Percentiles rank a stretch among this genome's conserved stretches.
Conservation (phyloP, 208 protist genomes). For the Wallacemonas collosoma region DNA sequence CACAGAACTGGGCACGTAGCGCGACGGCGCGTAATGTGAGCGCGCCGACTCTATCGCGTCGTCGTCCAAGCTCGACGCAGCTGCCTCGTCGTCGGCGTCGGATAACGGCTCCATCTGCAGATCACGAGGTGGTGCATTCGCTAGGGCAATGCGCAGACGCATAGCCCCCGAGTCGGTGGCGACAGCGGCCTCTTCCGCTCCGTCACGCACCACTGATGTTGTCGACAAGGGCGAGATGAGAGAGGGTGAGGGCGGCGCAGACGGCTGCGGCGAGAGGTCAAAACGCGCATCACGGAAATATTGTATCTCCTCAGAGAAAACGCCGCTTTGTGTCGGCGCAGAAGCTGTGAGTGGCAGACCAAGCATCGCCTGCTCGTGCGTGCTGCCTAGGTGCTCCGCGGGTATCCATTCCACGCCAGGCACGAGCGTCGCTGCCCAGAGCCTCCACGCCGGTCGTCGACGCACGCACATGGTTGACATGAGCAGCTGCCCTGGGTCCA, state of each 20-base stretch:
- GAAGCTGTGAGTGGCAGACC: neutral
- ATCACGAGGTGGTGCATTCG: slow-evolving; percentile 11
- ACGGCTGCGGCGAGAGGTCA: slow-evolving; percentile 30
- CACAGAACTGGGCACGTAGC: slow-evolving; percentile 38
- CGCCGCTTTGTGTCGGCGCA: neutral
- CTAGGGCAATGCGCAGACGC: neutral
- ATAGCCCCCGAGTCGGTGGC: neutral
- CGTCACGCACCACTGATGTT: too few species aligned
- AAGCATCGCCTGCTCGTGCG: too few species aligned
- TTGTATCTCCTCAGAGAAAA: slow-evolving; percentile 34
- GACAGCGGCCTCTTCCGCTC: too few species aligned
- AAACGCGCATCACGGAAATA: slow-evolving; percentile 60
- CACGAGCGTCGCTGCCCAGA: slow-evolving; percentile 2
- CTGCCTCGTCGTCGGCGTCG: neutral
- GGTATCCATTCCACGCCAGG: neutral
- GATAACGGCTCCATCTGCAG: slow-evolving; percentile 13
- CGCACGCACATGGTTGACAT: neutral
- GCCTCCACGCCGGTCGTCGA: neutral
- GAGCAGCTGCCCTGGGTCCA: neutral
- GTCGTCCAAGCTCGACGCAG: neutral
- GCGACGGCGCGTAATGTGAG: slow-evolving; percentile 22
- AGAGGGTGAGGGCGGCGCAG: slow-evolving; percentile 1
- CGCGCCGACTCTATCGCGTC: neutral
- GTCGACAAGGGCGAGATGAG: neutral
- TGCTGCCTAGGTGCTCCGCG: neutral